Percentiles rank a stretch among this genome's conserved stretches.
Evolutionary conservation across 768 basidiomycete species (phyloP).

Genomic region (Lactarius indigo): DNA sequence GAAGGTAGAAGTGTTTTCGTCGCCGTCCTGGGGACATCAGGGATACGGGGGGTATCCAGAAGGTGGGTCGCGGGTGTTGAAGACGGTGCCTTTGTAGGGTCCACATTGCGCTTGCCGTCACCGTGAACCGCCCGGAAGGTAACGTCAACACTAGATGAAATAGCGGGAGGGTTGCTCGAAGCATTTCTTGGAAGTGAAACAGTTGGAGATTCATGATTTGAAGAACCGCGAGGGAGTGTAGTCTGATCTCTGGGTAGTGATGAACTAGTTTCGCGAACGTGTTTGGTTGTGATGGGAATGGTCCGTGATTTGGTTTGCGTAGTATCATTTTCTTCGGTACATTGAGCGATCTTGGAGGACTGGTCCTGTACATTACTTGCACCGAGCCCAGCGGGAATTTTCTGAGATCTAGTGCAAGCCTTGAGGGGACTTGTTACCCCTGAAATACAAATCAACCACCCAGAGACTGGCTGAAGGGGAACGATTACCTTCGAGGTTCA

Average conservation of each 20-base stretch:
- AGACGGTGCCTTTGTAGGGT: not conserved
- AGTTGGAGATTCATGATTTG: not conserved
- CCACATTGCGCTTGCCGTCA: not conserved
- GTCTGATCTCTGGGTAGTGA: not conserved
- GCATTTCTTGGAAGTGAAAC: not conserved
- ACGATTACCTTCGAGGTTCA: constrained; percentile 25
- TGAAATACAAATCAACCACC: constrained; percentile 20
- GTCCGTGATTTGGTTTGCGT: not conserved
- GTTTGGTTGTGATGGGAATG: not conserved
- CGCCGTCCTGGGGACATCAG: not conserved
- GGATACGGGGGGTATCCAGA: not conserved
- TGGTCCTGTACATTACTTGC: not conserved
- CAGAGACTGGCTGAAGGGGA: constrained; percentile 11
- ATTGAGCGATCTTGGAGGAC: not conserved
- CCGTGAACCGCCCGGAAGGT: not conserved
- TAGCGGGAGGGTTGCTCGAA: not conserved
- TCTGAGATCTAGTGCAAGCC: not conserved
- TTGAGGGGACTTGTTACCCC: constrained; percentile 20
- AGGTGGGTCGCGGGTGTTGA: not conserved
- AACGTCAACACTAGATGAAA: not conserved
- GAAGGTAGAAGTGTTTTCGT: not conserved
- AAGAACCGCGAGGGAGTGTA: not conserved
- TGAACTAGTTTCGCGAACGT: not conserved
- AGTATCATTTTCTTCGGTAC: not conserved
- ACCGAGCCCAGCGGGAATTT: constrained; percentile 8